These are phyloP conservation scores for Camelina hispida DNA, from an alignment of 345 rosid genomes.

Conservation along the genomic window DNA sequence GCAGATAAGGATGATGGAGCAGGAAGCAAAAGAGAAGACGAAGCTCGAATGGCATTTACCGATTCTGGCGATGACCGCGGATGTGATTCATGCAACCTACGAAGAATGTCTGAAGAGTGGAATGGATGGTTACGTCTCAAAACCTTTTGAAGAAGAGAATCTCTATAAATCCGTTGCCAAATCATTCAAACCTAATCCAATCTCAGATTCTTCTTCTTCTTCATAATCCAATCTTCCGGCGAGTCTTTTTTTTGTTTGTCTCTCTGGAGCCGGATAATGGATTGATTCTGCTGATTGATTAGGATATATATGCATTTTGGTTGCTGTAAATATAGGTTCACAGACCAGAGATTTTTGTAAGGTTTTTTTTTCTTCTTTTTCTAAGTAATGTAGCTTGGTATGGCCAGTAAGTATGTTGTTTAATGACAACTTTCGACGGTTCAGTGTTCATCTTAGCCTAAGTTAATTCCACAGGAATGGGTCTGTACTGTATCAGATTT, in stretches of 20 bases:
- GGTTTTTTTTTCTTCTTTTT: fast-evolving
- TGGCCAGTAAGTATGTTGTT: not conserved
- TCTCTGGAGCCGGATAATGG: not conserved
- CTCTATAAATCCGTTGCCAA: constrained; percentile 84
- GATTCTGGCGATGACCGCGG: constrained; percentile 96
- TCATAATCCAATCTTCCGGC: constrained; percentile 16
- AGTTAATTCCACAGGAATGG: constrained; percentile 1
- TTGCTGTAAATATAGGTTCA: constrained; percentile 1
- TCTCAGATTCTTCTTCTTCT: constrained; percentile 45
- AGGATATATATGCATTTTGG: constrained; percentile 5
- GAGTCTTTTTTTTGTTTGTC: not conserved
- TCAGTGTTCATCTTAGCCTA: constrained; percentile 4
- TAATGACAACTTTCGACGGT: not conserved
- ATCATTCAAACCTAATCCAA: constrained; percentile 69
- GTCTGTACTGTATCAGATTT: no score
- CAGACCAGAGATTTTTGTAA: constrained; percentile 3
- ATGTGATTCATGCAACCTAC: constrained; percentile 89
- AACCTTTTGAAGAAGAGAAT: constrained; percentile 95
- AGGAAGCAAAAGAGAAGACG: constrained; percentile 59
- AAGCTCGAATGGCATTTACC: constrained; percentile 74
- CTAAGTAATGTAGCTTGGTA: not conserved
- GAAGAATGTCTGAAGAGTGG: constrained; percentile 87
- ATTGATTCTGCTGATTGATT: not conserved
- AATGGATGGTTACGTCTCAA: constrained; percentile 97
- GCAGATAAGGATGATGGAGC: constrained; percentile 77